Conservation (phyloP, 768 basidiomycete species). For the Tricholoma bakamatsutake region DNA sequence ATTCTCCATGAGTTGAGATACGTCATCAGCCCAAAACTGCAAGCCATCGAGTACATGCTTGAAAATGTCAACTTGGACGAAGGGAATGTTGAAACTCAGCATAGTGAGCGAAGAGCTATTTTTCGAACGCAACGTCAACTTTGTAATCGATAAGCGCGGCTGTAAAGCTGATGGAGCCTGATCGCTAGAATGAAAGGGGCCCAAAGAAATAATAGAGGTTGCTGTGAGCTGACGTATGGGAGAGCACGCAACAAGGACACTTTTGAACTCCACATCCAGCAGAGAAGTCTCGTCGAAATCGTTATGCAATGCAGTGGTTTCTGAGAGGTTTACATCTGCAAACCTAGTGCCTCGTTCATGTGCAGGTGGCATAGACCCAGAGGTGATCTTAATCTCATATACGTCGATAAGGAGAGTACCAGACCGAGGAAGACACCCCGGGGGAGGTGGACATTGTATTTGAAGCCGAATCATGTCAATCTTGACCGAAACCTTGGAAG, state of each 20-base stretch:
- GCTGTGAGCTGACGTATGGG: conserved; percentile 33
- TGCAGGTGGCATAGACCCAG: conserved; percentile 20
- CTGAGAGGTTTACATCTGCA: conserved; percentile 9
- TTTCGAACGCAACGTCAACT: conserved; percentile 15
- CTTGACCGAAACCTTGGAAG: conserved; percentile 27
- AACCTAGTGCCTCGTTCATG: conserved; percentile 20
- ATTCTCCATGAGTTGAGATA: conserved; percentile 63
- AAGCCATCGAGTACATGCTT: conserved; percentile 70
- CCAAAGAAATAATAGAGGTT: conserved; percentile 43
- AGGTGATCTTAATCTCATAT: conserved; percentile 41
- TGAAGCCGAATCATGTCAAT: conserved; percentile 61
- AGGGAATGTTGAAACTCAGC: conserved; percentile 48
- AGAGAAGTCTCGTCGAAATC: conserved; percentile 19
- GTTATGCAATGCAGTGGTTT: neutral
- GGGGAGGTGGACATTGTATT: conserved; percentile 60
- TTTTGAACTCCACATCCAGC: conserved; percentile 35
- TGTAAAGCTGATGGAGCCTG: conserved; percentile 14
- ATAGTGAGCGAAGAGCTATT: conserved; percentile 18
- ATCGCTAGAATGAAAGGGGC: conserved; percentile 27
- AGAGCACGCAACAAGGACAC: conserved; percentile 47
- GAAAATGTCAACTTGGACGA: conserved; percentile 51
- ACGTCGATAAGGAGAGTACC: conserved; percentile 65
- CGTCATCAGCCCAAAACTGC: conserved; percentile 86
- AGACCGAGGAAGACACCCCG: conserved; percentile 43
- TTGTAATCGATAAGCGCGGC: conserved; percentile 31